These are phyloP conservation scores for Pythium plurisporium DNA, from an alignment of 352 stramenopile genomes.

Conservation along the genomic window DNA sequence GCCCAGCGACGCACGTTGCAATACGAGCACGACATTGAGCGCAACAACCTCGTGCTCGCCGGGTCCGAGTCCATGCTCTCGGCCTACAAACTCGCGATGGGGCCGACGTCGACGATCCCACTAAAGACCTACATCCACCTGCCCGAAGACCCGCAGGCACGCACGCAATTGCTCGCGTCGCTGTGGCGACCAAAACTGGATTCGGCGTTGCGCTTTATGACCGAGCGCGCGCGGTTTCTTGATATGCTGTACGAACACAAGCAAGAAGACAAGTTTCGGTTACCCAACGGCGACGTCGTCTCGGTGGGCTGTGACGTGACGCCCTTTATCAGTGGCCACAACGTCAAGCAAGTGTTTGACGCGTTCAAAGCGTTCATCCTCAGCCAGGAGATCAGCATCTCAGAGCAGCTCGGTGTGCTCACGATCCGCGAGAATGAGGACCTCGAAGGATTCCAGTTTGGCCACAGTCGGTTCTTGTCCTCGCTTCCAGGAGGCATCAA, in stretches of 20 bases:
- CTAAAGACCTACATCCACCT: constrained; percentile 15
- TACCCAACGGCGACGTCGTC: constrained; percentile 10
- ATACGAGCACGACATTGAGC: constrained; percentile 1
- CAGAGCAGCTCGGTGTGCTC: constrained; percentile 18
- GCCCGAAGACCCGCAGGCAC: background rate
- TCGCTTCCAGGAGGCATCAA: background rate
- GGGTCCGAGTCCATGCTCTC: constrained; percentile 14
- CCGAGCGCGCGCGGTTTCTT: constrained; percentile 4
- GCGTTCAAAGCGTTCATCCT: constrained; percentile 10
- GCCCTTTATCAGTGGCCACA: constrained; percentile 14
- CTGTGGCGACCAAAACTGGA: constrained; percentile 6
- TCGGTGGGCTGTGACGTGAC: constrained; percentile 10
- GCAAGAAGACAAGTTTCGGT: background rate
- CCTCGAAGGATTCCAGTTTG: constrained; percentile 4
- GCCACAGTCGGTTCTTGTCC: constrained; percentile 14
- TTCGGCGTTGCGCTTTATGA: constrained; percentile 11
- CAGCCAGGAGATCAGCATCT: constrained; percentile 21
- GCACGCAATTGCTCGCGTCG: background rate
- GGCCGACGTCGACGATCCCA: constrained; percentile 3
- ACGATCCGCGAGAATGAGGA: constrained; percentile 23
- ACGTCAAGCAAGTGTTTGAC: constrained; percentile 21
- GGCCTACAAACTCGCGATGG: constrained; percentile 10
- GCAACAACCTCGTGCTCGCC: constrained; percentile 9
- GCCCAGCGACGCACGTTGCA: background rate
- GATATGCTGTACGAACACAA: constrained; percentile 10